A percentile compares a stretch with the other conserved stretches of the same genome.
These are phyloP conservation scores for Ziziphus jujuba DNA, from an alignment of 306 rosid genomes.

Conservation along the genomic window DNA sequence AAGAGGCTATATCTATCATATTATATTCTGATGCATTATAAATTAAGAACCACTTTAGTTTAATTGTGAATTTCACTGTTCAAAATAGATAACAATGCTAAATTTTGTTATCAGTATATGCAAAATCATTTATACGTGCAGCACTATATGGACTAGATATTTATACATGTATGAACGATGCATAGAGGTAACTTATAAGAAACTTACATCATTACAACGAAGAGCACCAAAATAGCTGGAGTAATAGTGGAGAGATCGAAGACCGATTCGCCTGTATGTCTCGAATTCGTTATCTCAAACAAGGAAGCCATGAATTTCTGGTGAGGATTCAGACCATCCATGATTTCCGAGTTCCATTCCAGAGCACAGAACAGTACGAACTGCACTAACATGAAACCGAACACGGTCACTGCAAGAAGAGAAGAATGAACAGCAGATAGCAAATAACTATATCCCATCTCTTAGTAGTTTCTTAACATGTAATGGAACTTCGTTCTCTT, in stretches of 20 bases:
- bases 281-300: constrained; percentile 52
- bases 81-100: neutral
- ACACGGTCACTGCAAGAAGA: constrained; percentile 37
- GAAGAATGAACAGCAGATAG: constrained; percentile 39
- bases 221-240: constrained; percentile 61
- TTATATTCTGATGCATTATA: too few species aligned
- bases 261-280: constrained; percentile 65
- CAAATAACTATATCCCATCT: constrained; percentile 47
- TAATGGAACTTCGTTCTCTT: constrained; percentile 44
- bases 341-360: constrained; percentile 59
- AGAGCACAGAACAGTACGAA: constrained; percentile 43
- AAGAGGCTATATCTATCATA: too few species aligned
- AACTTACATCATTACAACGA: constrained; percentile 68
- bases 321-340: constrained; percentile 56
- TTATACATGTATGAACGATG: too few species aligned
- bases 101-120: too few species aligned
- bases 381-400: constrained; percentile 44
- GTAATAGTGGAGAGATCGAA: constrained; percentile 65
- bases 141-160: neutral
- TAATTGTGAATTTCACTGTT: too few species aligned
- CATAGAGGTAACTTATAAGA: neutral
- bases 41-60: too few species aligned
- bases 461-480: constrained; percentile 36
- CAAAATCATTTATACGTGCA: too few species aligned
- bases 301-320: constrained; percentile 49